Evolutionary conservation across 148 eudicot species (phyloP).

Genomic region (Pouteria glomerata): DNA sequence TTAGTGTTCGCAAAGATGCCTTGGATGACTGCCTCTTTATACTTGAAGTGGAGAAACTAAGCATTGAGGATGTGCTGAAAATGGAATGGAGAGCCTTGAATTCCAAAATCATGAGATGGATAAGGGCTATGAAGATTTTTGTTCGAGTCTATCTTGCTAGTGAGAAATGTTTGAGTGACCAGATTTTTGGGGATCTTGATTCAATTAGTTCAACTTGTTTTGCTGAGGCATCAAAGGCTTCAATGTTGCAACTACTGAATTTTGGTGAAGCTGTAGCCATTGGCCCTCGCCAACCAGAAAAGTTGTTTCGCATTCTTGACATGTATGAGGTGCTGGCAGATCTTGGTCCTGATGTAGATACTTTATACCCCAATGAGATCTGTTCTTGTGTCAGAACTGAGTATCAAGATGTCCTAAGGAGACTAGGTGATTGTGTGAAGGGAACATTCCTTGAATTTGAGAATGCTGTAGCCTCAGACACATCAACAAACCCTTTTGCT

Average conservation of each 20-base stretch:
- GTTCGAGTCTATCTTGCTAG: conserved; percentile 70
- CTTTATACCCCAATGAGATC: conserved; percentile 38
- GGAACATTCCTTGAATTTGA: conserved; percentile 74
- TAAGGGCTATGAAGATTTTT: conserved; percentile 63
- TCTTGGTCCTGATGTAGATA: conserved; percentile 49
- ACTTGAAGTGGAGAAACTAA: conserved; percentile 65
- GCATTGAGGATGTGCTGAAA: conserved; percentile 75
- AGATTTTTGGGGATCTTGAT: conserved; percentile 60
- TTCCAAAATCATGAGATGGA: conserved; percentile 74
- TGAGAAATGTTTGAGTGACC: conserved; percentile 64
- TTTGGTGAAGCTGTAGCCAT: conserved; percentile 80
- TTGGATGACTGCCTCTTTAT: conserved; percentile 57
- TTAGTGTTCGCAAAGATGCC: conserved; percentile 60
- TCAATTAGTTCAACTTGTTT: conserved; percentile 50
- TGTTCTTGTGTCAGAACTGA: conserved; percentile 44
- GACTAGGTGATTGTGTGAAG: conserved; percentile 62
- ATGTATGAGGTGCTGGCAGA: conserved; percentile 67
- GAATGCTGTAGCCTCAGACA: conserved; percentile 53
- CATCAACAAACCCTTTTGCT: conserved; percentile 50
- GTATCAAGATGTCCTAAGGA: conserved; percentile 43
- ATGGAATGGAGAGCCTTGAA: conserved; percentile 76
- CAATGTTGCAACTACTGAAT: conserved; percentile 58
- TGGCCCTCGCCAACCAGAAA: conserved; percentile 72
- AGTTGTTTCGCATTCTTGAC: conserved; percentile 61
- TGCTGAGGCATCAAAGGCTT: conserved; percentile 56